Evolutionary conservation across 2,329 filamentous ascomycete species (phyloP), one percentile per base, ranked within the genome.

Genomic region (Phialemoniopsis sp.): DNA sequence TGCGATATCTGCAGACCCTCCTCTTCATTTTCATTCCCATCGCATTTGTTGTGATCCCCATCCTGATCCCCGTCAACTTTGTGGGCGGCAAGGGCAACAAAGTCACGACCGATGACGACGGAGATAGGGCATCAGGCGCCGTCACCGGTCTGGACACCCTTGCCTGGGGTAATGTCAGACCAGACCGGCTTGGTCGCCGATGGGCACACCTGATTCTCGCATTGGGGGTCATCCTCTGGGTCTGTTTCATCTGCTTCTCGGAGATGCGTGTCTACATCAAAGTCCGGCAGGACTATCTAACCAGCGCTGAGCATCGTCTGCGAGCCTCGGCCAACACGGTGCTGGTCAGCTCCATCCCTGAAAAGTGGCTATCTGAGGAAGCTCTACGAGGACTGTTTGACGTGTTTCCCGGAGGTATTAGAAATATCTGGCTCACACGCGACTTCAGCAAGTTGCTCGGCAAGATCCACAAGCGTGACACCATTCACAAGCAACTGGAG

Each of bases 381-480:
- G 87, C 88, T 1, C 73, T 98, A 5, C 76, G 81, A 42, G 85
- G 85, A 1, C 71, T 98, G 0, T 98, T 94, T 54, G 93, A 98
- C 58, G 90, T 97, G 2, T 97, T 96, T 51, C 93, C 93, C 0
- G 93, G 93, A 15, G 93, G 93, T 21, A 85, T 98, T 55, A 80
- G 88, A 43, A 97, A 97, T 50, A 87, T 98, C 34, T 98, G 91
- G 90, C 82, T 98, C 52, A 98, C 96, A 43, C 80, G 91, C 45
- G 87, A 98, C 56, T 84, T 89, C 49, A 87, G 90, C 32, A 76
- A 83, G 8, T 74, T 98, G 10, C 76, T 87, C 34, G 85, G 90
- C 45, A 97, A 97, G 58, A 85, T 97, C 34, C 77, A 87, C 36
- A 68, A 80, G 46, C 78, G 93, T 33, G 80, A 89, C 44, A 66